Evolutionary conservation across 495 filamentous ascomycete genomes (phyloP), one percentile per base, ranked within the genome.

Genomic region (Schizothecium vesticola): DNA sequence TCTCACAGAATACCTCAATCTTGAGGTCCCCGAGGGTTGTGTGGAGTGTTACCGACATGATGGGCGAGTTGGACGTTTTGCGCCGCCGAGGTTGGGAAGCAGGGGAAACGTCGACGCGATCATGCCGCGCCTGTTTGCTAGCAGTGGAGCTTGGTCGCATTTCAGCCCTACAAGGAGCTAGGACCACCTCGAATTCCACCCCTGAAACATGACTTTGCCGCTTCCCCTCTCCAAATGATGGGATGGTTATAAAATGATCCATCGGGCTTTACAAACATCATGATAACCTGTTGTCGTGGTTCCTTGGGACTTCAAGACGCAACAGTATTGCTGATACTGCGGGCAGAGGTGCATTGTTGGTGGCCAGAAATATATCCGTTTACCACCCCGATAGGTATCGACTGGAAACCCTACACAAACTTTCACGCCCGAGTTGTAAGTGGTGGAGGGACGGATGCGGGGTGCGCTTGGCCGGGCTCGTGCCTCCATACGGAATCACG

Each of bases 1-100:
- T 88, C 81, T 97, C 92, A 81, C 94, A 97, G 81, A 97, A 98
- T 65, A 99, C 82, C 77, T 99, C 95, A 77, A 98, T 87, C 80
- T 98, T 99, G 74, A 99, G 86, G 79, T 94, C 91, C 71, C 95
- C 95, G 64, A 90, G 85, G 21, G 88, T 91, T 56, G 95, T 99
- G 81, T 97, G 93, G 12, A 99, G 86, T 78, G 95, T 87, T 70
- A 86, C 82, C 24, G 85, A 86, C 86, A 89, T 89, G 68, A 56
- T 77, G 73, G 36, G 23, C 19, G 25, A 25, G 59, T 29, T 36
- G 26, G 23, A 10, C 19, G 22, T 21, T 28, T 61, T 22, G 28
- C 31, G 60, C n/a, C 25, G 31, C 26, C 6, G 28, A 19, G n/a
- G 25, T 61, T 61, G 8, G 59, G 6, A 12, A 1, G 26, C 26